These are phyloP conservation scores for Aspergillus chevalieri DNA, from an alignment of 2,329 filamentous ascomycete species.

Conservation along the genomic window DNA sequence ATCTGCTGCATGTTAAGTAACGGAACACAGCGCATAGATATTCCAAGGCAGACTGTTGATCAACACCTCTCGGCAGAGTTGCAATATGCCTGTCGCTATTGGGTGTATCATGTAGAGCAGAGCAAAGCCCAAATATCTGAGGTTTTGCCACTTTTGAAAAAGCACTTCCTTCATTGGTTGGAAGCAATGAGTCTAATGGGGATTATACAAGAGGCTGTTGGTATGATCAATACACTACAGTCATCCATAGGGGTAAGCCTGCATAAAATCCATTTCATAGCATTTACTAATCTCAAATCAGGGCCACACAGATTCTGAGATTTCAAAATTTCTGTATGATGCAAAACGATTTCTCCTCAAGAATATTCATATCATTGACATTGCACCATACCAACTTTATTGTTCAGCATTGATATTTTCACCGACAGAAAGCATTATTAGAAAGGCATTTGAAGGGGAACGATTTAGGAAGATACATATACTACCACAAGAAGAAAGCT, in stretches of 20 bases:
- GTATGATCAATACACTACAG: slow-evolving; percentile 10
- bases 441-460: background rate
- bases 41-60: slow-evolving; percentile 8
- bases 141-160: slow-evolving; percentile 10
- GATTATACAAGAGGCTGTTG: slow-evolving; percentile 9
- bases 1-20: slow-evolving; percentile 9
- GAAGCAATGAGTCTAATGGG: slow-evolving; percentile 17
- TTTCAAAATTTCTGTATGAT: slow-evolving; percentile 20
- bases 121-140: slow-evolving; percentile 4
- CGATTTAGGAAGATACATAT: background rate
- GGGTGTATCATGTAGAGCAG: slow-evolving; percentile 18
- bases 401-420: background rate
- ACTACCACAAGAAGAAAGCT: background rate
- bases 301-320: background rate
- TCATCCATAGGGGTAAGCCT: slow-evolving; percentile 7
- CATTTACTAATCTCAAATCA: background rate
- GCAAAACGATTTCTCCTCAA: slow-evolving; percentile 23
- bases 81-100: slow-evolving; percentile 23
- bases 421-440: background rate
- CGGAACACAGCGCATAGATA: slow-evolving; percentile 4
- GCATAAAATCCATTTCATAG: background rate
- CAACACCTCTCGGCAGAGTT: slow-evolving; percentile 12
- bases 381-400: slow-evolving; percentile 12
- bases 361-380: slow-evolving; percentile 16
- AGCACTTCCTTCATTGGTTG: slow-evolving; percentile 20